phyloP scores from a whole-genome alignment of 2,329 filamentous ascomycete genomes.

The Epichloe glyceriae region DNA sequence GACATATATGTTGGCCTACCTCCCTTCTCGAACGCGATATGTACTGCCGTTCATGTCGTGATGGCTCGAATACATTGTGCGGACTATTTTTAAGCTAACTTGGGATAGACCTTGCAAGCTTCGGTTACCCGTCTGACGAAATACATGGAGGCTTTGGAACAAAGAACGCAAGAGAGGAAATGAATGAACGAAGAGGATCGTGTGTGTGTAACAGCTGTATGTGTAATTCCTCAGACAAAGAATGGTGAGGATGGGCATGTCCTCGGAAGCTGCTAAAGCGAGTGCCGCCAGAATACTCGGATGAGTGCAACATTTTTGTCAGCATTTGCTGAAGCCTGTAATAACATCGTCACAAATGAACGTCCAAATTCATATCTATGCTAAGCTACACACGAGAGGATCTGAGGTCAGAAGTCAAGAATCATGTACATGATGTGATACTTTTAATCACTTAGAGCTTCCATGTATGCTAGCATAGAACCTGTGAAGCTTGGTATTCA shows the following conservation, averaged over 20 bases:
- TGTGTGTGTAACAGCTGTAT: not conserved
- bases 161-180: constrained; percentile 54
- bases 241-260: too few relatives aligned
- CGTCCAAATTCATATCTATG: not conserved
- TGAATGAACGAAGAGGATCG: not conserved
- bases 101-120: constrained; percentile 62
- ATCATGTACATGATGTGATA: not conserved
- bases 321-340: not conserved
- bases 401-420: not conserved
- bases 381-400: not conserved
- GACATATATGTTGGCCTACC: constrained; percentile 79
- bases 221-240: not conserved
- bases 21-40: not conserved
- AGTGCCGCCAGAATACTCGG: not conserved
- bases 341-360: not conserved
- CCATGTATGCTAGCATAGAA: constrained; percentile 13
- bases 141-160: constrained; percentile 72
- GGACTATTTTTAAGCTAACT: not conserved
- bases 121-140: constrained; percentile 76
- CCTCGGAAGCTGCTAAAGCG: not conserved
- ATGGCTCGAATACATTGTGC: not conserved
- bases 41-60: not conserved
- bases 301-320: not conserved
- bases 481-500: constrained; percentile 14
- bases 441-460: constrained; percentile 2